A percentile compares a stretch with the other conserved stretches of the same genome.
Conservation (phyloP, 1,284 basidiomycete species). For the Microbotryum saponariae region DNA sequence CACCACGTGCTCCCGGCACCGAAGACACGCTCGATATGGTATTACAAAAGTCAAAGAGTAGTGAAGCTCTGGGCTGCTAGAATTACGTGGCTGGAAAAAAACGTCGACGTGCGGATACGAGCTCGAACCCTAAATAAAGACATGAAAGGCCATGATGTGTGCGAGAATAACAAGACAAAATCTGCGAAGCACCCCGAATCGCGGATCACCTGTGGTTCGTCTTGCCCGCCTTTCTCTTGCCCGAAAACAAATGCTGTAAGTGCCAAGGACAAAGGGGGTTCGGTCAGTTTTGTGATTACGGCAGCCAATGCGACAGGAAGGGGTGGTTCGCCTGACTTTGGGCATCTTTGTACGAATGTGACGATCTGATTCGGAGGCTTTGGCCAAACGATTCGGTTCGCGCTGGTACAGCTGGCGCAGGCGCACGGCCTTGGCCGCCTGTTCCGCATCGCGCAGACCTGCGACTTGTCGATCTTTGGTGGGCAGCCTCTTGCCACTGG, state of each 20-base stretch:
- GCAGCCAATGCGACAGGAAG: conserved; percentile 48
- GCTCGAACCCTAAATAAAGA: background rate
- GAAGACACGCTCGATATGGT: too few relatives aligned
- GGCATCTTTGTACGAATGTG: conserved; percentile 43
- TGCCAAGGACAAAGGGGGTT: too few relatives aligned
- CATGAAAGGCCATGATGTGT: background rate
- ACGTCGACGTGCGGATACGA: background rate
- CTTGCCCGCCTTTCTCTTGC: conserved; percentile 56
- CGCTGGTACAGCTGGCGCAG: conserved; percentile 77
- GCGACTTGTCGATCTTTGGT: conserved; percentile 63
- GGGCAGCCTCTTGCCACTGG: conserved; percentile 50
- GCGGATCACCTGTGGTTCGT: conserved; percentile 1
- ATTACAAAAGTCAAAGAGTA: too few relatives aligned
- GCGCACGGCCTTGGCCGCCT: conserved; percentile 68
- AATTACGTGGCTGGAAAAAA: too few relatives aligned
- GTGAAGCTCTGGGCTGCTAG: too few relatives aligned
- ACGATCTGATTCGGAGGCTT: conserved; percentile 75
- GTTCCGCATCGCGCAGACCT: conserved; percentile 69
- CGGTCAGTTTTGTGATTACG: conserved; percentile 41
- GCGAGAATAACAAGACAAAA: background rate
- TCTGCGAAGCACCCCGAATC: background rate
- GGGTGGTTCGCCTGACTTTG: conserved; percentile 36
- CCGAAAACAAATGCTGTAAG: conserved; percentile 62
- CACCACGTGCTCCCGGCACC: too few relatives aligned
- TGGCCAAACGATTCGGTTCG: conserved; percentile 73